phyloP scores from a whole-genome alignment of 306 rosid genomes.

The Rosa chinensis region DNA sequence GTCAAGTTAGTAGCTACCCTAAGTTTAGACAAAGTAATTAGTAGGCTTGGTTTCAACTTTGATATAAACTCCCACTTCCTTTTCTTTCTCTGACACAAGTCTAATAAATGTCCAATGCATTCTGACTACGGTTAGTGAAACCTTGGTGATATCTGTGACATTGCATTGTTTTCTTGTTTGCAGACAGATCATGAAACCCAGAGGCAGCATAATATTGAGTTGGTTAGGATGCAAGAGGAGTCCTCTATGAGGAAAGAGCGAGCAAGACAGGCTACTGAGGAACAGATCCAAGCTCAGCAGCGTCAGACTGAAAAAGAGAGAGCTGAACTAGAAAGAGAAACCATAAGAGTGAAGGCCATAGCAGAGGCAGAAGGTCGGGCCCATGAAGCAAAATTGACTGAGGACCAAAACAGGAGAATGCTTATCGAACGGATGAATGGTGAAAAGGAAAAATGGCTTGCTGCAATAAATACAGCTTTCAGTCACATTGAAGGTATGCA shows the following conservation, averaged over 20 bases:
- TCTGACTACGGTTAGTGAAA: background rate
- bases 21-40: background rate
- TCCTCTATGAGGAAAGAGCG: conserved; percentile 82
- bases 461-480: conserved; percentile 91
- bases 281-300: conserved; percentile 86
- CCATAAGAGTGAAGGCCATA: conserved; percentile 85
- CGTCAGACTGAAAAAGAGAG: conserved; percentile 86
- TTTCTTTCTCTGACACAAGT: background rate
- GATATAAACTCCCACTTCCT: background rate
- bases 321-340: conserved; percentile 92
- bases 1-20: background rate
- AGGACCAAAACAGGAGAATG: conserved; percentile 89
- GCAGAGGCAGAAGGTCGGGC: conserved; percentile 96
- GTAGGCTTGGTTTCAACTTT: background rate
- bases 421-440: conserved; percentile 80
- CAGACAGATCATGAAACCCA: conserved; percentile 91
- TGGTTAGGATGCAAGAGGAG: conserved; percentile 92
- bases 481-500: conserved; percentile 89
- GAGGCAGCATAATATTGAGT: conserved; percentile 81
- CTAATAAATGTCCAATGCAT: background rate
- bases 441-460: conserved; percentile 97
- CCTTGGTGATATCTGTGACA: conserved; percentile 5
- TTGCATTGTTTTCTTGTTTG: conserved; percentile 21
- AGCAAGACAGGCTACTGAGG: conserved; percentile 84
- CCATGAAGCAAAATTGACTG: conserved; percentile 81